Conservation (phyloP, 306 rosid species). For the Arachis hypogaea region DNA sequence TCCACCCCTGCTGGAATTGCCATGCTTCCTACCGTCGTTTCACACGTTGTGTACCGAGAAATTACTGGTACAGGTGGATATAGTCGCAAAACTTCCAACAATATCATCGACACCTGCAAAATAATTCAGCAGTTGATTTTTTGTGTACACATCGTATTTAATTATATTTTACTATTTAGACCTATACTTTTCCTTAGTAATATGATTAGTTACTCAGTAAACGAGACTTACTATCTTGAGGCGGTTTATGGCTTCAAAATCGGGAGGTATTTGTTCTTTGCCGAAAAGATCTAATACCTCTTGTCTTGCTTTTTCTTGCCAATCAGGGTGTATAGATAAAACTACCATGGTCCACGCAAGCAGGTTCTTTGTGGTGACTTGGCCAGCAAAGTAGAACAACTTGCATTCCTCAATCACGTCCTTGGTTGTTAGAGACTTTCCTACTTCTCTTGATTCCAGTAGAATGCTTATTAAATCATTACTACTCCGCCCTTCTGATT, state of each 20-base stretch:
- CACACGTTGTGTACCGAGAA: slow-evolving; percentile 16
- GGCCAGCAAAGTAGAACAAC: slow-evolving; percentile 59
- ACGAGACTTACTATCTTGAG: slow-evolving; percentile 43
- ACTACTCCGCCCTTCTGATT: background rate
- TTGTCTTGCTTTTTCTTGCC: slow-evolving; percentile 60
- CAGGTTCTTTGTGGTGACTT: slow-evolving; percentile 52
- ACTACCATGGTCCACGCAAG: slow-evolving; percentile 57
- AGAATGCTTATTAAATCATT: slow-evolving; percentile 50
- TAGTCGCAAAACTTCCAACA: slow-evolving; percentile 40
- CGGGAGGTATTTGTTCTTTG: slow-evolving; percentile 19
- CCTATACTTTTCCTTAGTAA: no score
- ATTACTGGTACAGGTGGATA: slow-evolving; percentile 31
- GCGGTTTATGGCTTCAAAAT: slow-evolving; percentile 39
- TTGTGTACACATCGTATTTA: no score
- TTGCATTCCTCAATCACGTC: slow-evolving; percentile 67
- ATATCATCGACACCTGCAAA: slow-evolving; percentile 32
- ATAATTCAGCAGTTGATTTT: no score
- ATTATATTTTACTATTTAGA: no score
- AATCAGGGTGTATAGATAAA: slow-evolving; percentile 46
- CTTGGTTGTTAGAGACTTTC: slow-evolving; percentile 40
- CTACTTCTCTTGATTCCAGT: slow-evolving; percentile 35
- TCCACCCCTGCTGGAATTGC: slow-evolving; percentile 50
- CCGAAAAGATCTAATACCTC: slow-evolving; percentile 46
- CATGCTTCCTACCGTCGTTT: slow-evolving; percentile 42
- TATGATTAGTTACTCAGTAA: no score